Base-by-base conservation (phyloP, 2,329 filamentous ascomycete genomes). In the Xylariaceae sp. region DNA sequence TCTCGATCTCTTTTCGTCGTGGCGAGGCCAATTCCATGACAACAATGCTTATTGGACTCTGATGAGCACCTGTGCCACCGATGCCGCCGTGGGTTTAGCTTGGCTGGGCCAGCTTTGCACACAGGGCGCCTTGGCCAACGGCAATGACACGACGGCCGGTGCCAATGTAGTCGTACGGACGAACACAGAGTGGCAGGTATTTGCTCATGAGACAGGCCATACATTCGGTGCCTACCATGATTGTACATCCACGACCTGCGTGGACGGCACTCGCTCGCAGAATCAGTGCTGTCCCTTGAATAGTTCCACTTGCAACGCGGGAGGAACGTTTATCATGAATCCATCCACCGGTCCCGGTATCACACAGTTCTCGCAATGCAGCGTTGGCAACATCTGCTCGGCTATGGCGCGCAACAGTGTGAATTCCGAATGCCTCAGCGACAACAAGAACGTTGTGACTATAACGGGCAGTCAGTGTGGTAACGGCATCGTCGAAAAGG, bases 221-320 rank as follows among this genome's bases (percentile, higher is more conserved):
- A 97, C 91, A 0, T 97, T 96, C 70, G 92, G 92, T 45, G 94
- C 92, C 4, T 90, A 96, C 7, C 94, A 99, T 71, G 94, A 99
- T 72, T 99, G 94, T 71, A 87, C 83, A 2, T 68, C 75, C 0
- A 59, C 71, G n/a, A 80, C 86, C 2, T 97, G 92, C 68, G 64
- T 67, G 5, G 79, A 89, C 56, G 77, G 81, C 26, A 81, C 82
- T 39, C 70, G 70, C 5, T 68, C 70, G 7, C 71, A 68, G 52
- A 78, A 78, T 62, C 72, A 80, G 64, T 99, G 94, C 71, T 99
- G 94, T 64, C 94, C 91, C 0, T 76, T 96, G 6, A 87, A 78
- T 62, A 66, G 74, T 6, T 70, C 58, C 42, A 78, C 74, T 0
- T 99, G 94, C 70, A 78, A 95, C 70, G 94, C 94, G 27, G 75